Conservation (phyloP, 2,329 filamentous ascomycete species). For the Cercospora sp. region DNA sequence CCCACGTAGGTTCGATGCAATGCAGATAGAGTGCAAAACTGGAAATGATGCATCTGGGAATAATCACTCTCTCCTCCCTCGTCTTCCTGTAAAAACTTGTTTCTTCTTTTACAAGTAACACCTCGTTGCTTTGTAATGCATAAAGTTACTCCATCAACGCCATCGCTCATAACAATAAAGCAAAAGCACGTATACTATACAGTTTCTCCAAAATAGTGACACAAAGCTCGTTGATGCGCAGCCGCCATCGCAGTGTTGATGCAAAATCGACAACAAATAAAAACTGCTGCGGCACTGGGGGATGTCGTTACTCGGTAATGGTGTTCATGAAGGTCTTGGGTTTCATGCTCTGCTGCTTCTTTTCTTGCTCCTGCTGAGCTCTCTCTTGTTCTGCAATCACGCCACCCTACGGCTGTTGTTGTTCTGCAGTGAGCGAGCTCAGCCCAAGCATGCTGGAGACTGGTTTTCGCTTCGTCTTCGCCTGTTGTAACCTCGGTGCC, state of each 20-base stretch:
- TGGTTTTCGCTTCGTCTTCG: slow-evolving; percentile 52
- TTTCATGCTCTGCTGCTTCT: slow-evolving; percentile 7
- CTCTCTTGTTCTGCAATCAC: slow-evolving; percentile 10
- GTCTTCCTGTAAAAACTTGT: background rate
- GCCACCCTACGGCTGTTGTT: slow-evolving; percentile 22
- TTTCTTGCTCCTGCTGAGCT: slow-evolving; percentile 9
- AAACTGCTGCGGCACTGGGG: background rate
- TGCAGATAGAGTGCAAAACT: background rate
- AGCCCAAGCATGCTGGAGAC: slow-evolving; percentile 45
- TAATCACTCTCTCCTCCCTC: background rate
- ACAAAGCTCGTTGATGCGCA: background rate
- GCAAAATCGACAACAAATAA: background rate
- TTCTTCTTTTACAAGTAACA: background rate
- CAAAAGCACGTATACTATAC: background rate
- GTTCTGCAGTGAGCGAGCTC: slow-evolving; percentile 28
- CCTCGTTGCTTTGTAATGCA: background rate
- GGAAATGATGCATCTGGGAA: background rate
- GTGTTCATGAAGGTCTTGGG: background rate
- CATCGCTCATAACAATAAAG: background rate
- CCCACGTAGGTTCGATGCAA: background rate
- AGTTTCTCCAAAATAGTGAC: background rate
- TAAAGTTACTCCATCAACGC: background rate
- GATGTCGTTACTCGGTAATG: slow-evolving; percentile 9
- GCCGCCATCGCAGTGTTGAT: background rate
- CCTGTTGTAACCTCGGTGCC: slow-evolving; percentile 63